Conservation (phyloP, 192 early-diverging fungal genomes). For the Backusella luteola region DNA sequence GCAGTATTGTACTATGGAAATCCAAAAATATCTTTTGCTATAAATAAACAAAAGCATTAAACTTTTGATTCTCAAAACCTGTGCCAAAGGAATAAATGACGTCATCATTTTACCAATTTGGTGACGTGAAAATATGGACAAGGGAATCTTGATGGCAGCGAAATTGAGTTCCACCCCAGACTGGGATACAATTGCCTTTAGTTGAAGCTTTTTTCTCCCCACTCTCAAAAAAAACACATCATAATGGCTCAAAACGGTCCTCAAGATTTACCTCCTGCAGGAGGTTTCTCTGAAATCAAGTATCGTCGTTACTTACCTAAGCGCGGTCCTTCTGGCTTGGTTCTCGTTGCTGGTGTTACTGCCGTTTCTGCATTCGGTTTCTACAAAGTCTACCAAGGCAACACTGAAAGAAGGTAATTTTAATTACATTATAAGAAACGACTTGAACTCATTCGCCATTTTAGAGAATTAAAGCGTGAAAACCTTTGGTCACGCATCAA, state of each 20-base stretch:
- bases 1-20: too few relatives aligned
- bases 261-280: conserved; percentile 75
- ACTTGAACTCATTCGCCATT: background rate
- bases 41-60: too few relatives aligned
- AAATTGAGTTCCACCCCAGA: conserved; percentile 8
- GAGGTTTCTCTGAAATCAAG: conserved; percentile 82
- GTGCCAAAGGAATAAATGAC: background rate
- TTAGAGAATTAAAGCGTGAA: conserved; percentile 88
- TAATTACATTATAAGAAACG: background rate
- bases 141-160: conserved; percentile 3
- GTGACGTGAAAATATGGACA: conserved; percentile 2
- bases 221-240: conserved; percentile 9
- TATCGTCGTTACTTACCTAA: conserved; percentile 90
- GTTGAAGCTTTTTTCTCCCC: conserved; percentile 8
- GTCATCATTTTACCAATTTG: background rate
- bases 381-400: conserved; percentile 65
- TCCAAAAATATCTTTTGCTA: too few relatives aligned
- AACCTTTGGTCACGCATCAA: conserved; percentile 92
- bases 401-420: conserved; percentile 68
- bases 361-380: conserved; percentile 83
- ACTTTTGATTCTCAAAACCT: too few relatives aligned
- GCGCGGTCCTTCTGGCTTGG: conserved; percentile 86
- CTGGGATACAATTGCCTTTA: background rate
- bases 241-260: conserved; percentile 5
- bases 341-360: conserved; percentile 72